These are phyloP conservation scores for Phytophthora quininea DNA, from an alignment of 352 stramenopile genomes.

Conservation along the genomic window DNA sequence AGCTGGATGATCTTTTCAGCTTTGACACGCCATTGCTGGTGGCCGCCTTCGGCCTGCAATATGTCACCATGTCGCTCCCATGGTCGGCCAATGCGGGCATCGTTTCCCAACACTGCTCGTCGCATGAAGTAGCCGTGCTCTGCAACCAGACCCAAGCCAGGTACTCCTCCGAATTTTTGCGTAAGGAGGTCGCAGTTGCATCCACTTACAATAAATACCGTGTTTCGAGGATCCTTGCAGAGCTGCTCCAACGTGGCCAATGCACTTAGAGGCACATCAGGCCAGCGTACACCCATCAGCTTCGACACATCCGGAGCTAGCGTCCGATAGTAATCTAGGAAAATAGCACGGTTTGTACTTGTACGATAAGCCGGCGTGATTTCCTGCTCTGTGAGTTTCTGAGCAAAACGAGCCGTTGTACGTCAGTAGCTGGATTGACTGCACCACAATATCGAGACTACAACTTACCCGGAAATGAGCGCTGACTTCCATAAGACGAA, in stretches of 20 bases:
- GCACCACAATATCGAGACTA: neutral
- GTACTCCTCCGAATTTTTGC: conserved; percentile 93
- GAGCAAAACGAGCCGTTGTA: conserved; percentile 1
- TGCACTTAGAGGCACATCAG: conserved; percentile 72
- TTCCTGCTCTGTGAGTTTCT: conserved; percentile 80
- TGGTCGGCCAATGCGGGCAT: conserved; percentile 67
- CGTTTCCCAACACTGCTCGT: conserved; percentile 63
- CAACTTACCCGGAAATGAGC: conserved; percentile 83
- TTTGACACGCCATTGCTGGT: conserved; percentile 94
- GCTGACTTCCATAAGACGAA: conserved; percentile 96
- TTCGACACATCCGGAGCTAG: conserved; percentile 92
- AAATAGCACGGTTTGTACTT: conserved; percentile 91
- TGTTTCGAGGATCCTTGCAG: conserved; percentile 94
- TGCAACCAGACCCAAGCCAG: conserved; percentile 95
- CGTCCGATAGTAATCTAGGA: conserved; percentile 99
- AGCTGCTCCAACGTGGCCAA: conserved; percentile 91
- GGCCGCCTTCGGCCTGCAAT: conserved; percentile 57
- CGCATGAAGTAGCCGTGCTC: conserved; percentile 98
- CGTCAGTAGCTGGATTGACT: neutral
- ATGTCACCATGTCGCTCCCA: conserved; percentile 77
- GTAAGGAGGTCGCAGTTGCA: conserved; percentile 96
- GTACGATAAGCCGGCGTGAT: conserved; percentile 66
- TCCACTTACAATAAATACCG: conserved; percentile 98
- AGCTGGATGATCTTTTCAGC: conserved; percentile 97
- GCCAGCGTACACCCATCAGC: conserved; percentile 79